These are phyloP conservation scores for Carex cristatella DNA, from an alignment of 176 grass and related monocot species.

Conservation along the genomic window DNA sequence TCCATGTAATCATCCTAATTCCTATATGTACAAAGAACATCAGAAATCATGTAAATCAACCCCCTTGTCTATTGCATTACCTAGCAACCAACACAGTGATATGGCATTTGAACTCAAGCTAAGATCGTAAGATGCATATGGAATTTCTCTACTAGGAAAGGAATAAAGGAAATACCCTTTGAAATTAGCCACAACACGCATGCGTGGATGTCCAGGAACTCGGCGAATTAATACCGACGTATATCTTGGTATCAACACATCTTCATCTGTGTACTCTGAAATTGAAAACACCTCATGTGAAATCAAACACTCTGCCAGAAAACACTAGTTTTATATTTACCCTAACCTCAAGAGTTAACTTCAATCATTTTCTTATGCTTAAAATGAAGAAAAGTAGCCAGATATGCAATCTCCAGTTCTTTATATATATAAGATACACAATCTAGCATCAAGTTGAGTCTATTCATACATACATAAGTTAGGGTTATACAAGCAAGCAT, in stretches of 20 bases:
- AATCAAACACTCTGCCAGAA: background rate
- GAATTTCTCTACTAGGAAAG: slow-evolving; percentile 31
- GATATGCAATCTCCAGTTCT: too few species aligned
- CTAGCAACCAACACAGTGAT: background rate
- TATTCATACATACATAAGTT: too few species aligned
- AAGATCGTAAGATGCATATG: slow-evolving; percentile 15
- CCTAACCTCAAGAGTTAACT: too few species aligned
- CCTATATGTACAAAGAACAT: background rate
- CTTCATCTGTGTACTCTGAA: slow-evolving; percentile 97
- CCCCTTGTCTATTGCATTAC: background rate
- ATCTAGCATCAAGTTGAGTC: too few species aligned
- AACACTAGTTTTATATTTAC: too few species aligned
- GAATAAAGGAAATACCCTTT: slow-evolving; percentile 62
- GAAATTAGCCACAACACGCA: slow-evolving; percentile 59
- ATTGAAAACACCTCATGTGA: slow-evolving; percentile 47
- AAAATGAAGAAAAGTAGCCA: too few species aligned
- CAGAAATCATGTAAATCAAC: background rate
- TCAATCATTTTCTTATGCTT: too few species aligned
- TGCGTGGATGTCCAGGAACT: slow-evolving; percentile 78
- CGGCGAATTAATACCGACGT: slow-evolving; percentile 92
- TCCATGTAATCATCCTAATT: background rate
- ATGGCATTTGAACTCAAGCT: slow-evolving; percentile 5
- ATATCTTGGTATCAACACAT: slow-evolving; percentile 88
- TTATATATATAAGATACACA: background rate
- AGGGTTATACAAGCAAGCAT: too few species aligned